Evolutionary conservation across 1,139 yeast genomes (phyloP).

Genomic region (Taphrina deformans): DNA sequence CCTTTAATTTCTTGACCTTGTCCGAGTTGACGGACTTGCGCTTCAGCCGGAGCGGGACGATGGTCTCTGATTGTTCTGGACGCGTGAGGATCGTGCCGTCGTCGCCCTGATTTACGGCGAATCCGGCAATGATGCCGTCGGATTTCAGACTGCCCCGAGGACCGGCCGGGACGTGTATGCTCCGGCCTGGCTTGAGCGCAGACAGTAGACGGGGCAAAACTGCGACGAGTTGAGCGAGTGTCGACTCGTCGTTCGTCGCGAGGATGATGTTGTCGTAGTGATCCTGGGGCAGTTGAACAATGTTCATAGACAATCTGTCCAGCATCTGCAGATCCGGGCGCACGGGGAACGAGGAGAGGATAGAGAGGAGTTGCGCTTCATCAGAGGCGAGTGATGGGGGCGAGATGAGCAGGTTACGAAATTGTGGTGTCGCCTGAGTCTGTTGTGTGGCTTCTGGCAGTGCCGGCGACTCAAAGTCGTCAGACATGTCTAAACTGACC

Average conservation of each 20-base stretch:
- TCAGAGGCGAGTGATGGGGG: constrained; percentile 74
- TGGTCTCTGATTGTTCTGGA: constrained; percentile 11
- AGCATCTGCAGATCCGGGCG: constrained; percentile 60
- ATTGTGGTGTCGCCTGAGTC: constrained; percentile 18
- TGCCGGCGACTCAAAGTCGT: constrained; percentile 15
- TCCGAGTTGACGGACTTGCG: constrained; percentile 9
- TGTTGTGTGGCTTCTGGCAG: not conserved
- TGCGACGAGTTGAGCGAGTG: not conserved
- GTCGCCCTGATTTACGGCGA: constrained; percentile 11
- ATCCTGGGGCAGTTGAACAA: constrained; percentile 52
- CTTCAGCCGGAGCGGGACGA: constrained; percentile 26
- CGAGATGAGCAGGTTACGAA: constrained; percentile 52
- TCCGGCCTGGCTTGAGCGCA: constrained; percentile 43
- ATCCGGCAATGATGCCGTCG: constrained; percentile 29
- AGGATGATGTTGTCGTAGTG: constrained; percentile 59
- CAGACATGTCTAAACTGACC: constrained; percentile 26
- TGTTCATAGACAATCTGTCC: constrained; percentile 64
- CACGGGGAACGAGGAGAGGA: constrained; percentile 46
- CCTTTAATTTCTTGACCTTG: constrained; percentile 43
- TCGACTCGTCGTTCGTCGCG: constrained; percentile 49
- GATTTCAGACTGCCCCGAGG: constrained; percentile 38
- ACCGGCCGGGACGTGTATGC: constrained; percentile 53
- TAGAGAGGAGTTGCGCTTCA: constrained; percentile 52
- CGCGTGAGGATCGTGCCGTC: constrained; percentile 29
- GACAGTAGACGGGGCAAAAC: not conserved